Evolutionary conservation across 2,329 filamentous ascomycete genomes (phyloP).

Genomic region (Colletotrichum acutatum): DNA sequence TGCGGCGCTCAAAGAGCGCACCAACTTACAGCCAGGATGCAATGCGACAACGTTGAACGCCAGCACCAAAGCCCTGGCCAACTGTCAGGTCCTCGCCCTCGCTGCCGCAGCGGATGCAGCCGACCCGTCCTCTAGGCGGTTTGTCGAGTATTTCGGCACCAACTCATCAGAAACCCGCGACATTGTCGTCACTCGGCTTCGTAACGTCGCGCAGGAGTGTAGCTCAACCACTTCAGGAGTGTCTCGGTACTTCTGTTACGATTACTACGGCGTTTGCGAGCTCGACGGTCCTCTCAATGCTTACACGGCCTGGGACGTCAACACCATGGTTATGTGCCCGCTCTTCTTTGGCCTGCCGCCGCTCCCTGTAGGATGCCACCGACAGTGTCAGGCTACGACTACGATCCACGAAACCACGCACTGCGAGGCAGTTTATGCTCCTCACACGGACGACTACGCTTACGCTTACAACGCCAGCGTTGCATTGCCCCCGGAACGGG

Average conservation of each 20-base stretch:
- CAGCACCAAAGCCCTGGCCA: constrained; percentile 32
- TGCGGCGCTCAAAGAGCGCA: constrained; percentile 29
- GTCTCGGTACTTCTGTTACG: constrained; percentile 36
- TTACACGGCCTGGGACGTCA: constrained; percentile 33
- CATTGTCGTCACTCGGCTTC: constrained; percentile 34
- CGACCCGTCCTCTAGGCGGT: constrained; percentile 35
- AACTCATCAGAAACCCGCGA: constrained; percentile 36
- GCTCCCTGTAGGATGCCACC: constrained; percentile 37
- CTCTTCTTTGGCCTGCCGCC: constrained; percentile 38
- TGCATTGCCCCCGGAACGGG: constrained; percentile 26
- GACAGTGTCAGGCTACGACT: constrained; percentile 38
- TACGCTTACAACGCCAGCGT: constrained; percentile 38
- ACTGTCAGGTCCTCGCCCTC: constrained; percentile 37
- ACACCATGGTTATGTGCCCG: constrained; percentile 37
- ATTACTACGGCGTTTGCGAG: constrained; percentile 37
- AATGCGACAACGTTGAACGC: not conserved
- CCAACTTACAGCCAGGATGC: constrained; percentile 11
- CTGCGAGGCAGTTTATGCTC: constrained; percentile 35
- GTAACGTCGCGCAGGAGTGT: constrained; percentile 38
- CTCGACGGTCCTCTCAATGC: constrained; percentile 37
- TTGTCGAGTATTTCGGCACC: constrained; percentile 39
- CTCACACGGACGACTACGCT: constrained; percentile 36
- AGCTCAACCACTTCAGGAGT: constrained; percentile 34
- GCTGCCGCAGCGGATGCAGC: constrained; percentile 38
- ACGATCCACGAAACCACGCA: constrained; percentile 41